Evolutionary conservation across 495 filamentous ascomycete genomes (phyloP).

Genomic region (Entonaema liquescens): DNA sequence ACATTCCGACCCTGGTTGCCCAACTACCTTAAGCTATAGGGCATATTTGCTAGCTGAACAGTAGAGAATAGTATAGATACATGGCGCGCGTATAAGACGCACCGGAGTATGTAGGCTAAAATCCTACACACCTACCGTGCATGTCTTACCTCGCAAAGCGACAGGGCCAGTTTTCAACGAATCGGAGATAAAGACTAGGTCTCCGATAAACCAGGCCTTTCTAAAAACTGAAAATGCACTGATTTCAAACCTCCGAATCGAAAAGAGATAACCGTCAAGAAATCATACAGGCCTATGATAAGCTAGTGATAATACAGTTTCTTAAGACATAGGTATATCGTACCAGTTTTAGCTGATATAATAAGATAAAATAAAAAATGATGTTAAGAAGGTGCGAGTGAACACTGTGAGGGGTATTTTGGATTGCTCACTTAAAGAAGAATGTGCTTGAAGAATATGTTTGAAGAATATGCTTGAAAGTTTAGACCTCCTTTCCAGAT

Average conservation of each 20-base stretch:
- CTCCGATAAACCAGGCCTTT: neutral
- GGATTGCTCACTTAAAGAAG: neutral
- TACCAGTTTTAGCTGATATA: constrained; percentile 8
- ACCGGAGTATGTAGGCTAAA: constrained; percentile 28
- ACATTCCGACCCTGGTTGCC: neutral
- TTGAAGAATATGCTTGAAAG: too few relatives aligned
- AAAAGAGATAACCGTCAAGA: neutral
- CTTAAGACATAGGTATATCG: neutral
- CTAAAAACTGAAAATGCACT: neutral
- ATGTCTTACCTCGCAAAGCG: neutral
- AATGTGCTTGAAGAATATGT: too few relatives aligned
- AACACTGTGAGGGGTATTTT: neutral
- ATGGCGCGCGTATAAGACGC: constrained; percentile 7
- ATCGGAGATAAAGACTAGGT: neutral
- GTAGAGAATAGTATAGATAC: neutral
- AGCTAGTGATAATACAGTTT: neutral
- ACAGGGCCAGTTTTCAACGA: neutral
- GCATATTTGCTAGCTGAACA: constrained; percentile 11
- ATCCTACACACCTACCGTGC: constrained; percentile 4
- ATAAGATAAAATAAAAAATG: neutral
- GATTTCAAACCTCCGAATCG: neutral
- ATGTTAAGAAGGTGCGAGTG: neutral
- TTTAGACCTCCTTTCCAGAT: neutral
- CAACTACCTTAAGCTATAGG: constrained; percentile 10
- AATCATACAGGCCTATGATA: neutral